phyloP scores from a whole-genome alignment of 257 asterid species.

The Agastache rugosa region DNA sequence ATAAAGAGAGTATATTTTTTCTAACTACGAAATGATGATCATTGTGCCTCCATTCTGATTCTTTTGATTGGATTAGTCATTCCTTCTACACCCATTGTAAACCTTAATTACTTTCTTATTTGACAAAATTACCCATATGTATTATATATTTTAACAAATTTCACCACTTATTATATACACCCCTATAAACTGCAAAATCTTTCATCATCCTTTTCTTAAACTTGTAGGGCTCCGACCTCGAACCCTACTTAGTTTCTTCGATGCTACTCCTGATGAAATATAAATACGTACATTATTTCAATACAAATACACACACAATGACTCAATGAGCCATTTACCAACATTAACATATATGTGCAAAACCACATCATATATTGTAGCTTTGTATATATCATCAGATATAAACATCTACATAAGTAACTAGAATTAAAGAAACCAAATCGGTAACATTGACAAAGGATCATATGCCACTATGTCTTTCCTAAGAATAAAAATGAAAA shows the following conservation, averaged over 20 bases:
- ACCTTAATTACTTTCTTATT: too few relatives aligned
- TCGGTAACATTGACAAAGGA: not conserved
- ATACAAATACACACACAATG: not conserved
- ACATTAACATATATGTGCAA: constrained; percentile 1
- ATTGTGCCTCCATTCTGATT: too few relatives aligned
- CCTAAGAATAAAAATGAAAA: not conserved
- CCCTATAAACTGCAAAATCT: too few relatives aligned
- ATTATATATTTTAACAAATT: too few relatives aligned
- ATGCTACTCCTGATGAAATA: not conserved
- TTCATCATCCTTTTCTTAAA: too few relatives aligned
- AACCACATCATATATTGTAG: constrained; percentile 4
- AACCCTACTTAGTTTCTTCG: not conserved
- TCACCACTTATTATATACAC: too few relatives aligned
- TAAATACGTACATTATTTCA: not conserved
- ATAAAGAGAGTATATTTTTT: too few relatives aligned
- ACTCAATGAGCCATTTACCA: not conserved
- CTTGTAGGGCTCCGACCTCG: too few relatives aligned
- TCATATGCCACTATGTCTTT: not conserved
- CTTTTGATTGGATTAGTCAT: too few relatives aligned
- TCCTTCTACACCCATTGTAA: too few relatives aligned
- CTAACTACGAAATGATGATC: too few relatives aligned
- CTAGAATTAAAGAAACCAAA: not conserved
- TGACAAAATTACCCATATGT: too few relatives aligned
- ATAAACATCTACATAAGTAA: not conserved
- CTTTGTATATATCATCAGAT: not conserved